Evolutionary conservation across 78 protist species (phyloP), one percentile per base, ranked within the genome.

Genomic region (Monocercomonoides exilis): DNA sequence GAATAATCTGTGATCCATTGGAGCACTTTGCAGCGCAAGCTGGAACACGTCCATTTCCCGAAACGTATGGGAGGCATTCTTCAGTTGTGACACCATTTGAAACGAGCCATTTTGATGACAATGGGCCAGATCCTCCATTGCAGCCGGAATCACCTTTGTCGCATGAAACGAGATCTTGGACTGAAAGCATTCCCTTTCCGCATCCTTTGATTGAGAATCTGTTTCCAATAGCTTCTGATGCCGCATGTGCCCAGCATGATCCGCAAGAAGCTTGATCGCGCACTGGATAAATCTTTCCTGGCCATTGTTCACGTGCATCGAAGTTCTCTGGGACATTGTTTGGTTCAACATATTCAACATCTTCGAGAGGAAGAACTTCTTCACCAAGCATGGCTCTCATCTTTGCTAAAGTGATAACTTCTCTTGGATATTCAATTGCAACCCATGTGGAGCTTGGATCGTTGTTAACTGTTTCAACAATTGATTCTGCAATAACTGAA

Each of bases 241-340:
- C 6, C 41, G 87, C 91, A 43, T 85, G 85, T 0, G 91, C 91
- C 91, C 91, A 89, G 84, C 91, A 89, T 1, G 88, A 81, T 0
- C 91, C 91, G 85, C 91, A 89, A 29, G 21, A 43, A 4, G 42
- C 85, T 34, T 89, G 91, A 84, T 89, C 87, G 34, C 44, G 77
- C 44, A 88, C 77, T 5, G 86, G 63, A 84, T 4, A 33, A 32
- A 84, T n/a, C 63, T 45, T 36, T 36, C 21, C 77, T 5, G 44
- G 44, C 86, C 86, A 84, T 34, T 84, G 4, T 38, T 4, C 33
- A 4, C 86, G 41, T 5, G 44, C 6, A 77, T 84, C 86, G 70
- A 84, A 84, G 41, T 4, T 4, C 5, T 44, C 77, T n/a, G 86
- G 86, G 43, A 42, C 63, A 32, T 11, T 54, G 70, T 54, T 21